Evolutionary conservation across 2,329 filamentous ascomycete genomes (phyloP).

Genomic region (Drechslerella stenobrocha): DNA sequence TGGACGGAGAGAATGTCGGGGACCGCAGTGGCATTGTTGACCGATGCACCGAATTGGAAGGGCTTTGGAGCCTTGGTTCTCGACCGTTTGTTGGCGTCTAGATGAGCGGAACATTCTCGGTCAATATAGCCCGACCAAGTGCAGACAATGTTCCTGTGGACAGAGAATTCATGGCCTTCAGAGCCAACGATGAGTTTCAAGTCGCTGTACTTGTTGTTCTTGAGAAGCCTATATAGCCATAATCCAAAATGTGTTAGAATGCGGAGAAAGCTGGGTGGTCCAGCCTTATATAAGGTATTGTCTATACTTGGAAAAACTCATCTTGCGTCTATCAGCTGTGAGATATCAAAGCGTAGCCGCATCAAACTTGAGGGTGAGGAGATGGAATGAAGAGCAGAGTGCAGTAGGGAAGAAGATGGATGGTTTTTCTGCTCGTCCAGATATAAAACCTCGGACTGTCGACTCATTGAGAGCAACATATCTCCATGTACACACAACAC

Average conservation of each 20-base stretch:
- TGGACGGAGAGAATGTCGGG: background rate
- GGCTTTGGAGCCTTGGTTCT: background rate
- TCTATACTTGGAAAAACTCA: constrained; percentile 3
- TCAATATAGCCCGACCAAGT: constrained; percentile 18
- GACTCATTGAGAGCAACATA: too few relatives aligned
- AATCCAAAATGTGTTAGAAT: background rate
- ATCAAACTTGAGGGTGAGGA: too few relatives aligned
- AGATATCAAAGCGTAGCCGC: too few relatives aligned
- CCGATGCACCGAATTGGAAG: constrained; percentile 8
- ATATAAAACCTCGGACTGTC: too few relatives aligned
- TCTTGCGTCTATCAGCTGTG: background rate
- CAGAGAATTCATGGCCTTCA: constrained; percentile 10
- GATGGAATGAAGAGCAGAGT: too few relatives aligned
- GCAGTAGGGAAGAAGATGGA: too few relatives aligned
- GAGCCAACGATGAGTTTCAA: constrained; percentile 24
- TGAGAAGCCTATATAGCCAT: constrained; percentile 11
- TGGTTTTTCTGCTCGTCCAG: too few relatives aligned
- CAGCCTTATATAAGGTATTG: background rate
- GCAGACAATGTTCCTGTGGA: constrained; percentile 34
- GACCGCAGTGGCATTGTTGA: background rate
- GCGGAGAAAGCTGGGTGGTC: background rate
- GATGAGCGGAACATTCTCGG: background rate
- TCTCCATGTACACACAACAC: too few relatives aligned
- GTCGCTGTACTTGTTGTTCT: constrained; percentile 23
- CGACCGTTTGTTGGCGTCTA: background rate